Evolutionary conservation across 1,284 basidiomycete species (phyloP), one percentile per base, ranked within the genome.

Genomic region (Heterobasidion parviporum): DNA sequence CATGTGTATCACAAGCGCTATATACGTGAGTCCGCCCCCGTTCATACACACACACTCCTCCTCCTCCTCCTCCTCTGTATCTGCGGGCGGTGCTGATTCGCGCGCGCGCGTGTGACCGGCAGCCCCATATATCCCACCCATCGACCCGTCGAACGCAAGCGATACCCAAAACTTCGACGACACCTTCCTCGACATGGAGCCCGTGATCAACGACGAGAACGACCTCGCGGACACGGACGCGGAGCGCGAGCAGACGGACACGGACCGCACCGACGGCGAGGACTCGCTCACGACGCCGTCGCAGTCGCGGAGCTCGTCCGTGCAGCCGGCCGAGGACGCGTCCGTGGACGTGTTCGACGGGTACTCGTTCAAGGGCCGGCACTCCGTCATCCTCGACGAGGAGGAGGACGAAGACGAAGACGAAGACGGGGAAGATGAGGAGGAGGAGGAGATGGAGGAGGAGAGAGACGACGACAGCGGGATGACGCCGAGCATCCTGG

Each of bases 81-180:
- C 18, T 20, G 16, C 26, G 12, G 46, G 16, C 46, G n/a, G 38
- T 32, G 18, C 18, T 48, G 46, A 48, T 10, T 16, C 49, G 56
- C 56, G 36, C 41, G 56, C 49, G 26, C 60, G 36, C 41, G 56
- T 48, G 26, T 59, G 16, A 58, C 45, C 53, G 53, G 12, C 60
- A 91, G 94, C 96, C 65, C 96, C 96, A n/a, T 96, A 97, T 78
- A 92, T 95, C 63, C 94, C 96, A 18, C 87, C 91, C 16, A 92
- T 95, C 65, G 92, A 98, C 68, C 92, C 93, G 7, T 82, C 83
- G 50, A 92, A 97, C 70, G 94, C 94, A 62, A 88, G 87, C 66
- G 96, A 99, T 80, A 96, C 92, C 60, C 92, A 94, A 70, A 98
- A 98, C 73, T 99, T 98, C 69, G 96, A 98, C 69, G 92, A 96